Percentiles rank a stretch among this genome's conserved stretches.
Evolutionary conservation across 73 alveolate species (phyloP).

Genomic region (Paramecium primaurelia): DNA sequence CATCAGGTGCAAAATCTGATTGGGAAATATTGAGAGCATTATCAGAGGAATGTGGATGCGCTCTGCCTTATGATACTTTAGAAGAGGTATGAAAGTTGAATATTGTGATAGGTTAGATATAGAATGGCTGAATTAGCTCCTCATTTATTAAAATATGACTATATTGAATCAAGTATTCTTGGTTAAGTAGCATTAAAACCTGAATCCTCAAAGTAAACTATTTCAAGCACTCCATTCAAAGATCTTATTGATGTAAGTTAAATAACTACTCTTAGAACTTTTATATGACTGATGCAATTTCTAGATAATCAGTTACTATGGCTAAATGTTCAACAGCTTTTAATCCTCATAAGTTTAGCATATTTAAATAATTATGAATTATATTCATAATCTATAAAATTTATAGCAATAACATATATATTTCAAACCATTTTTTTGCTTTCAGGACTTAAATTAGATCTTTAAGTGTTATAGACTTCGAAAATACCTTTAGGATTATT

Average conservation of each 20-base stretch:
- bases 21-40: constrained; percentile 91
- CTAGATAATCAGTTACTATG: constrained; percentile 80
- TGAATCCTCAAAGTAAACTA: constrained; percentile 2
- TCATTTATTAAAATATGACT: constrained; percentile 81
- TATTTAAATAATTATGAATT: constrained; percentile 60
- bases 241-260: constrained; percentile 65
- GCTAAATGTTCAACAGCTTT: constrained; percentile 86
- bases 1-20: constrained; percentile 86
- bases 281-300: constrained; percentile 88
- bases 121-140: constrained; percentile 92
- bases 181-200: constrained; percentile 66
- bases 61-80: constrained; percentile 81
- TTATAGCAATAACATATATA: constrained; percentile 11
- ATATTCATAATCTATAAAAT: not conserved
- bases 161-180: constrained; percentile 73
- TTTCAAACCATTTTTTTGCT: not conserved
- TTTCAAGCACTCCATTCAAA: constrained; percentile 61
- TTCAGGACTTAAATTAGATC: not conserved
- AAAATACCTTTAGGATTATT: not conserved
- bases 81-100: constrained; percentile 60
- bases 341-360: constrained; percentile 62
- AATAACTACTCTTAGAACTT: constrained; percentile 58
- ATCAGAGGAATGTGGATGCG: constrained; percentile 77
- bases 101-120: constrained; percentile 57
- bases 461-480: not conserved